A percentile compares a stretch with the other conserved stretches of the same genome.
Conservation (phyloP, 177 flowering plant genomes). For the Vitis hybrid region DNA sequence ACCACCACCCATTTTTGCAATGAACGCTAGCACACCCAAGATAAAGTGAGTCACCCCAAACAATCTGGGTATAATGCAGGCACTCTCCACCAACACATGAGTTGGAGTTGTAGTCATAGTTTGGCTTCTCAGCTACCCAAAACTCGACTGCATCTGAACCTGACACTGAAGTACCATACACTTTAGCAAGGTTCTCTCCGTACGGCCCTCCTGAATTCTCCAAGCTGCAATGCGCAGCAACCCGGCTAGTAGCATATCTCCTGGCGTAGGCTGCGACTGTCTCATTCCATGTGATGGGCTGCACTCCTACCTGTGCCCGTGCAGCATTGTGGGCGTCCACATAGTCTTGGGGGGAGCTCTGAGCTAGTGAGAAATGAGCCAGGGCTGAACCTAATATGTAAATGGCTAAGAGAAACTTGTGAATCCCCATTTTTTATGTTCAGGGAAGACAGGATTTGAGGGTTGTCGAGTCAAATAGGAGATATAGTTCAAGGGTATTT, state of each 20-base stretch:
- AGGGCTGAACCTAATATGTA: no score
- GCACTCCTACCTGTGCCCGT: constrained; percentile 34
- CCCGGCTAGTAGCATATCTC: constrained; percentile 30
- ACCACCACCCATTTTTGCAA: background rate
- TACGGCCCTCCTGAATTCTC: constrained; percentile 39
- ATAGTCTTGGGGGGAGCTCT: constrained; percentile 27
- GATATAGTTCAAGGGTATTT: background rate
- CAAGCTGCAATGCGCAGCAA: constrained; percentile 20
- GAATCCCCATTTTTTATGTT: no score
- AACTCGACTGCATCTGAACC: no score
- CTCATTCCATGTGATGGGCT: constrained; percentile 33
- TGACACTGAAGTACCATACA: no score
- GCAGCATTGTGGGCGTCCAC: constrained; percentile 31
- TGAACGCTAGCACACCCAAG: background rate
- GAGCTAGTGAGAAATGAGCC: no score
- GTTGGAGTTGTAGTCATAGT: constrained; percentile 28
- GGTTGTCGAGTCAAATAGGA: no score
- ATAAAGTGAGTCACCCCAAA: background rate
- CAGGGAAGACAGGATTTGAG: no score
- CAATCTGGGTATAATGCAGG: constrained; percentile 1
- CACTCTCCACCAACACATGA: constrained; percentile 15
- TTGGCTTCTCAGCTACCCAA: no score
- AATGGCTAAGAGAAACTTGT: no score
- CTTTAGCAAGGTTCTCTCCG: constrained; percentile 42
- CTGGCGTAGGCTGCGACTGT: constrained; percentile 33